These are phyloP conservation scores for Diaporthe capsici DNA, from an alignment of 2,329 filamentous ascomycete genomes.

Conservation along the genomic window DNA sequence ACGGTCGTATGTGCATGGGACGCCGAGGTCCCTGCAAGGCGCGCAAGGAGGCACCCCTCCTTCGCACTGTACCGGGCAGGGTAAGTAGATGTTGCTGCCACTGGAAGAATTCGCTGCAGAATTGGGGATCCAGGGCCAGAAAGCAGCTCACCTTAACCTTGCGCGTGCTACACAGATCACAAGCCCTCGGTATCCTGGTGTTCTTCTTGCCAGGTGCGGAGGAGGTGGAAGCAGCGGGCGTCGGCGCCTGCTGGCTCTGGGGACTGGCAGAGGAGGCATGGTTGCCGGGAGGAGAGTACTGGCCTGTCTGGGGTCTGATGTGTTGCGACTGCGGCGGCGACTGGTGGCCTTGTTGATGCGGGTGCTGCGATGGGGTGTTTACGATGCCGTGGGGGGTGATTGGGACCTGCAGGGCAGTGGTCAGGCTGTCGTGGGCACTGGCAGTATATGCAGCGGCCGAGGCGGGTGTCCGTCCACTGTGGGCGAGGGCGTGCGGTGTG, in stretches of 20 bases:
- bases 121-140: neutral
- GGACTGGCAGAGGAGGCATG: constrained; percentile 31
- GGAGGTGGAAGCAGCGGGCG: constrained; percentile 23
- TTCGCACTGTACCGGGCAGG: constrained; percentile 59
- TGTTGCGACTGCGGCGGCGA: constrained; percentile 22
- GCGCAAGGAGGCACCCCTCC: constrained; percentile 69
- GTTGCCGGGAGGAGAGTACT: constrained; percentile 27
- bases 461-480: constrained; percentile 18
- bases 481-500: constrained; percentile 5
- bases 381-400: constrained; percentile 38
- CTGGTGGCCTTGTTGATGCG: constrained; percentile 25
- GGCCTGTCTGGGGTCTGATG: neutral
- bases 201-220: constrained; percentile 55
- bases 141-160: constrained; percentile 66
- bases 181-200: constrained; percentile 70
- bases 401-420: constrained; percentile 23
- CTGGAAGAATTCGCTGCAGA: neutral
- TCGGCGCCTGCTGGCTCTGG: constrained; percentile 33
- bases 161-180: constrained; percentile 73
- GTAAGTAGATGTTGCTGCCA: constrained; percentile 21
- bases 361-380: constrained; percentile 36
- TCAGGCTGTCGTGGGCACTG: constrained; percentile 29
- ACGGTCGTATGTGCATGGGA: constrained; percentile 71
- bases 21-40: constrained; percentile 69
- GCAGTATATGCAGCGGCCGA: constrained; percentile 27